A percentile compares a stretch with the other conserved stretches of the same genome.
These are phyloP conservation scores for Limonium bicolor DNA, from an alignment of 148 eudicot genomes.

Conservation along the genomic window DNA sequence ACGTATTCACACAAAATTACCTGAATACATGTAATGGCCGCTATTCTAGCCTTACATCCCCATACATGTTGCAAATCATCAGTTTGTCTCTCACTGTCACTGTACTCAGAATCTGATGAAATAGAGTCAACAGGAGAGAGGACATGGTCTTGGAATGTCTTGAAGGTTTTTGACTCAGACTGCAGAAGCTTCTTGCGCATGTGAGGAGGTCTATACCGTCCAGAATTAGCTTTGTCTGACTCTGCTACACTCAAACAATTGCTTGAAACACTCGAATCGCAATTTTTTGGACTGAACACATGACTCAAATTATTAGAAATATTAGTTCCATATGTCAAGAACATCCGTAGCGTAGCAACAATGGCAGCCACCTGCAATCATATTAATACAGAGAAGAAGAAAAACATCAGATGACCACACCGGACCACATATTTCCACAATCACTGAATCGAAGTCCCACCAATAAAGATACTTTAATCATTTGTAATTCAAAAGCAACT, in stretches of 20 bases:
- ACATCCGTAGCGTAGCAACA: constrained; percentile 55
- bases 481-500: not conserved
- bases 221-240: constrained; percentile 28
- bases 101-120: constrained; percentile 91
- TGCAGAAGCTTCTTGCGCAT: constrained; percentile 39
- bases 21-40: constrained; percentile 89
- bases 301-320: constrained; percentile 24
- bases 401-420: no score
- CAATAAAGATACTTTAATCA: not conserved
- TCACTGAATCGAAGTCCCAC: not conserved
- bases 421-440: no score
- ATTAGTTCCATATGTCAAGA: constrained; percentile 77
- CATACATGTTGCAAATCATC: constrained; percentile 22
- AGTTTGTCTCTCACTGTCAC: constrained; percentile 57
- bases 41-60: constrained; percentile 62
- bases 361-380: constrained; percentile 68
- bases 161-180: constrained; percentile 16
- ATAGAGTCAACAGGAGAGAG: constrained; percentile 21
- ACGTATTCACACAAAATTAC: constrained; percentile 26
- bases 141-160: constrained; percentile 26
- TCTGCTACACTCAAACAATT: constrained; percentile 11
- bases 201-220: constrained; percentile 92
- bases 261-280: constrained; percentile 17
- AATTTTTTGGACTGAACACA: constrained; percentile 15
- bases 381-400: not conserved